Evolutionary conservation across 495 filamentous ascomycete species (phyloP).

Genomic region (Clohesyomyces aquaticus): DNA sequence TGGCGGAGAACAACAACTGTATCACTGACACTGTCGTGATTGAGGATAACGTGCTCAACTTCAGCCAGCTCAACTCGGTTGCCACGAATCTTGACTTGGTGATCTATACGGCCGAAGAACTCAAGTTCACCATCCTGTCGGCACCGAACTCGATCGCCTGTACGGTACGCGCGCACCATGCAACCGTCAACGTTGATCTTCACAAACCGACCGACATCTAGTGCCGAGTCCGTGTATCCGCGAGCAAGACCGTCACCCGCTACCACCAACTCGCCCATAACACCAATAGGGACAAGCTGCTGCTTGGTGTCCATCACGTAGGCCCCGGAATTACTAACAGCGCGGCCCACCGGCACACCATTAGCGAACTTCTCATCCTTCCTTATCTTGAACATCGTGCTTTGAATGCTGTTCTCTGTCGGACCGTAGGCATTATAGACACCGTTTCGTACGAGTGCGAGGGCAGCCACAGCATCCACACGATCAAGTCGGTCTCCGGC

Average conservation of each 20-base stretch:
- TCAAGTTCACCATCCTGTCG: constrained; percentile 24
- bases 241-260: not conserved
- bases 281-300: not conserved
- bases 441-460: not conserved
- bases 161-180: constrained; percentile 44
- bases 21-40: constrained; percentile 1
- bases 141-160: constrained; percentile 26
- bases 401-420: constrained; percentile 37
- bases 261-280: not conserved
- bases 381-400: not conserved
- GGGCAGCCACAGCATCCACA: not conserved
- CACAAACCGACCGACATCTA: not conserved
- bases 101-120: constrained; percentile 35
- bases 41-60: constrained; percentile 11
- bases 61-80: constrained; percentile 18
- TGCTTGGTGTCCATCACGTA: constrained; percentile 1
- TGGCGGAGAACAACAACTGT: not conserved
- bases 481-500: not conserved
- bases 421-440: constrained; percentile 46
- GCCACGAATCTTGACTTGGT: constrained; percentile 29
- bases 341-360: constrained; percentile 8
- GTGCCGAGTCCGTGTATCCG: constrained; percentile 18
- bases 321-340: constrained; percentile 22
- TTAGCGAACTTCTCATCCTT: not conserved
- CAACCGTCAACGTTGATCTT: constrained; percentile 4